phyloP scores from a whole-genome alignment of 495 filamentous ascomycete species.

The Xylaria intraflava region DNA sequence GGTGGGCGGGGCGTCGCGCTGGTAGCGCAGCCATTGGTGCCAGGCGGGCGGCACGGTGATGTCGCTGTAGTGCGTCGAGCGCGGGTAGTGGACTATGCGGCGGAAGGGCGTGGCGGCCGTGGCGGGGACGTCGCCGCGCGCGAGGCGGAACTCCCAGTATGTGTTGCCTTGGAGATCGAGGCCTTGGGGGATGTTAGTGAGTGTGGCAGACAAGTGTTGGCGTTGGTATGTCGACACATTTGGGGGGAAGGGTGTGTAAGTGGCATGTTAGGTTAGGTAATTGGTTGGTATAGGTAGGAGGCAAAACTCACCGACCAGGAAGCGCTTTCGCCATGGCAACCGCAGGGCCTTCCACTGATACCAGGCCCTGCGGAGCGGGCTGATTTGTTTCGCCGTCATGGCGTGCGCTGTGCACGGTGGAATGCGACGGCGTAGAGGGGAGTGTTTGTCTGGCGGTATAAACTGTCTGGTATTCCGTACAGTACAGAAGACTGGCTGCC shows the following conservation, averaged over 20 bases:
- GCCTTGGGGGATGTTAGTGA: constrained; percentile 45
- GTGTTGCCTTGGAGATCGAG: constrained; percentile 84
- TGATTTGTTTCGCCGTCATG: constrained; percentile 23
- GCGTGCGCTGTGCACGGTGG: neutral
- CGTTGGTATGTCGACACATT: neutral
- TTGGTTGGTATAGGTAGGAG: constrained; percentile 9
- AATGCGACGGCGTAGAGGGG: neutral
- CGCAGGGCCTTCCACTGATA: constrained; percentile 78
- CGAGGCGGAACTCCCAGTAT: constrained; percentile 85
- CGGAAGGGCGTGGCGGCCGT: constrained; percentile 46
- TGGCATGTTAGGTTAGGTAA: constrained; percentile 2
- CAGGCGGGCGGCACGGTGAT: constrained; percentile 65
- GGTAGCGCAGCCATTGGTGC: constrained; percentile 95
- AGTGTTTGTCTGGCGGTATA: neutral
- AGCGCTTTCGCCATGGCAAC: constrained; percentile 80
- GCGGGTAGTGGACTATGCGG: constrained; percentile 63
- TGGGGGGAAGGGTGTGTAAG: constrained; percentile 12
- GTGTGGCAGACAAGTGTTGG: neutral
- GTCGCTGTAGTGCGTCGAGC: constrained; percentile 57
- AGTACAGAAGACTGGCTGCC: too few species aligned
- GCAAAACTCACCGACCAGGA: constrained; percentile 61
- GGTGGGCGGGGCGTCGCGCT: constrained; percentile 61
- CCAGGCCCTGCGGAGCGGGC: constrained; percentile 50
- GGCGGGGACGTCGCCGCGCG: constrained; percentile 43
- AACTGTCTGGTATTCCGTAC: too few species aligned